Conservation (phyloP, 805 yeast species). For the Teunomyces funiuensis region DNA sequence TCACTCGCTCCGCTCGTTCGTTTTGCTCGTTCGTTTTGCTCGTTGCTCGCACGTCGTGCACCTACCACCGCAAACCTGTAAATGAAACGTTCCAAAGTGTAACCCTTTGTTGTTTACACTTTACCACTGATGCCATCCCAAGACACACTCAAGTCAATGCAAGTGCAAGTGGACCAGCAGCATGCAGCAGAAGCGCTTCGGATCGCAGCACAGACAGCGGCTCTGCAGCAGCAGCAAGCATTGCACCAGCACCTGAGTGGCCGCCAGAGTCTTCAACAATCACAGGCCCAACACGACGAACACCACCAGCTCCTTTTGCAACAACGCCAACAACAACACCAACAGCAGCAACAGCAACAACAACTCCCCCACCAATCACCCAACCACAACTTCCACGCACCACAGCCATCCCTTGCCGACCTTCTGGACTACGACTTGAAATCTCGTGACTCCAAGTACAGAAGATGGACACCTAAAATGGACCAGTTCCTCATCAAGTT, state of each 20-base stretch:
- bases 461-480: constrained; percentile 40
- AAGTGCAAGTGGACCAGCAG: constrained; percentile 12
- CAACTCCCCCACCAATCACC: constrained; percentile 10
- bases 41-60: background rate
- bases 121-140: constrained; percentile 9
- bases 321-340: constrained; percentile 13
- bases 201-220: constrained; percentile 18
- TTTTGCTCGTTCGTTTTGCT: too few species aligned
- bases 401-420: constrained; percentile 15
- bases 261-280: constrained; percentile 7
- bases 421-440: constrained; percentile 32
- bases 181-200: constrained; percentile 23
- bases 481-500: constrained; percentile 33
- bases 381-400: constrained; percentile 10
- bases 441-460: constrained; percentile 35
- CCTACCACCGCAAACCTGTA: background rate
- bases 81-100: constrained; percentile 10
- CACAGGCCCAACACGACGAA: constrained; percentile 5
- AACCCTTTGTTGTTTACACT: constrained; percentile 6
- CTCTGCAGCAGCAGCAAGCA: constrained; percentile 7
- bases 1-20: too few species aligned
- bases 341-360: constrained; percentile 16
- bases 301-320: constrained; percentile 5
- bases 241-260: constrained; percentile 5
- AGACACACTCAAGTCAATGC: constrained; percentile 7